Conservation (phyloP, 169 alveolate genomes). For the Plasmodium falciparum region DNA sequence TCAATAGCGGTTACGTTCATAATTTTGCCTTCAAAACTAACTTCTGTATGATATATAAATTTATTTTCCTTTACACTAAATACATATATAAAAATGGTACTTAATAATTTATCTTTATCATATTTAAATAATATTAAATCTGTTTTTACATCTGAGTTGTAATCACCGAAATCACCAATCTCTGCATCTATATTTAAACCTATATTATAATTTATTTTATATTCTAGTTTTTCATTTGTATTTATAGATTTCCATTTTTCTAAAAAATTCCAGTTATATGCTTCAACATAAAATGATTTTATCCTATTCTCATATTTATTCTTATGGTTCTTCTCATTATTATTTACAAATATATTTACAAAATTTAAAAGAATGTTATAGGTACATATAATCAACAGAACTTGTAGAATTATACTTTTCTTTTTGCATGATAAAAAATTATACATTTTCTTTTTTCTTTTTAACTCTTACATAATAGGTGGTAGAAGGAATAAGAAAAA, state of each 20-base stretch:
- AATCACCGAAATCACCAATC: slow-evolving; percentile 75
- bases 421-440: slow-evolving; percentile 14
- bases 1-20: slow-evolving; percentile 80
- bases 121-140: slow-evolving; percentile 64
- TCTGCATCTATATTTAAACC: slow-evolving; percentile 71
- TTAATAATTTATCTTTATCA: slow-evolving; percentile 26
- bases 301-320: neutral
- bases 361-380: neutral
- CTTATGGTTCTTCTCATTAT: neutral
- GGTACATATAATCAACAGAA: slow-evolving; percentile 7
- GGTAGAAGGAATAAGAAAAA: too few relatives aligned
- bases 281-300: slow-evolving; percentile 22
- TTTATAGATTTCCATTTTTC: slow-evolving; percentile 69
- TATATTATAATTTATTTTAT: slow-evolving; percentile 53
- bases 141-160: slow-evolving; percentile 75
- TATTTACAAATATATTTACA: neutral
- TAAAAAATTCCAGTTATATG: slow-evolving; percentile 53
- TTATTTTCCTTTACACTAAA: slow-evolving; percentile 23
- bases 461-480: too few relatives aligned
- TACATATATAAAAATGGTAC: slow-evolving; percentile 61
- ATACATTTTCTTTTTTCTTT: neutral
- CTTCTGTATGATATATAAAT: slow-evolving; percentile 45
- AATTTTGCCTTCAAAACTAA: slow-evolving; percentile 75
- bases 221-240: slow-evolving; percentile 56
- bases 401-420: slow-evolving; percentile 1